These are phyloP conservation scores for Sclerotinia sclerotiorum DNA, from an alignment of 2,329 filamentous ascomycete genomes.

Conservation along the genomic window DNA sequence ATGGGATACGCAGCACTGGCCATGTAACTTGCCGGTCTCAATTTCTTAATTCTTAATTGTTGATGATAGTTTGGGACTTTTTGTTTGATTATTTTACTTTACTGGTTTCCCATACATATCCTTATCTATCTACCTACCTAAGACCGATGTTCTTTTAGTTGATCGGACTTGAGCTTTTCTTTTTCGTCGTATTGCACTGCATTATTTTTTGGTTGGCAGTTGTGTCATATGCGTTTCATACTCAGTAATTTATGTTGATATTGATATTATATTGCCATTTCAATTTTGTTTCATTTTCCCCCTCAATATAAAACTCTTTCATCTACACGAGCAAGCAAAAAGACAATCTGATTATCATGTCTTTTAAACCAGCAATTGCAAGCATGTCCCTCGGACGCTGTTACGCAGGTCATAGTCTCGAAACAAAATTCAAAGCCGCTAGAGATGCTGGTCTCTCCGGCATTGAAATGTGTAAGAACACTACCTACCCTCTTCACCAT, in stretches of 20 bases:
- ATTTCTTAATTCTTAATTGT: neutral
- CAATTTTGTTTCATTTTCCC: neutral
- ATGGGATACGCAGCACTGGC: neutral
- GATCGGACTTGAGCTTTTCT: neutral
- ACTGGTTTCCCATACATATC: neutral
- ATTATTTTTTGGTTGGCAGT: too few species aligned
- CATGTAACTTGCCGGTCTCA: neutral
- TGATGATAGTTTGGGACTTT: neutral
- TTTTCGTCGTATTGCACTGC: neutral
- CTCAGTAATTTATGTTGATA: neutral
- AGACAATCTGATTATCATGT: slow-evolving; percentile 41
- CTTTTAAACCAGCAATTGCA: slow-evolving; percentile 66
- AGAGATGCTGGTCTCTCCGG: slow-evolving; percentile 63
- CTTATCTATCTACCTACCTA: neutral
- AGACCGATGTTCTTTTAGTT: neutral
- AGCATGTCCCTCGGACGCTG: slow-evolving; percentile 70
- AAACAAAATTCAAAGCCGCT: slow-evolving; percentile 68
- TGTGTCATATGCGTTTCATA: neutral
- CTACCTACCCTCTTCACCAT: neutral
- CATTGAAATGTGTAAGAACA: slow-evolving; percentile 60
- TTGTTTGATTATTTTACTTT: neutral
- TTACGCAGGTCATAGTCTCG: slow-evolving; percentile 53
- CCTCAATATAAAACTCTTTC: neutral
- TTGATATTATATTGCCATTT: neutral
- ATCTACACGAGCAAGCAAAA: neutral